These are phyloP conservation scores for Cladosporium colombiae DNA, from an alignment of 2,329 filamentous ascomycete species.

Conservation along the genomic window DNA sequence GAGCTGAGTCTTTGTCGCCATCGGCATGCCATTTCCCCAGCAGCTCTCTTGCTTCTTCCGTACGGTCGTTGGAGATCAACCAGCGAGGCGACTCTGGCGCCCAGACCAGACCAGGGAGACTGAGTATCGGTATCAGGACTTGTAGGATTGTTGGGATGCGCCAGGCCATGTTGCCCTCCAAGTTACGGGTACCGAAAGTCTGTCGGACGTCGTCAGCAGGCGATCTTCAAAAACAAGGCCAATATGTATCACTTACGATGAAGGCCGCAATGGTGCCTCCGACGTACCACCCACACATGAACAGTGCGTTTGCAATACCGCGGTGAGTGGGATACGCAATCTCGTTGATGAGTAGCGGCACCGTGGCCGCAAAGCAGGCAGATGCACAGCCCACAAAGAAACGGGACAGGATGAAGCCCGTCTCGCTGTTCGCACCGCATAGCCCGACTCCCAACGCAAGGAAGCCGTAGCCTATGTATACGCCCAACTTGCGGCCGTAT, in stretches of 20 bases:
- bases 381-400: conserved; percentile 41
- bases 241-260: background rate
- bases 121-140: conserved; percentile 53
- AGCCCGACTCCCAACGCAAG: conserved; percentile 35
- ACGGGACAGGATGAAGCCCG: conserved; percentile 41
- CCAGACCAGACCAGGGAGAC: conserved; percentile 55
- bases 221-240: background rate
- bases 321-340: conserved; percentile 47
- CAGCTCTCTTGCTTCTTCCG: conserved; percentile 59
- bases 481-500: conserved; percentile 38
- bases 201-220: background rate
- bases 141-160: conserved; percentile 50
- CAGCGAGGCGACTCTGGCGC: conserved; percentile 53
- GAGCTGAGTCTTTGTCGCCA: conserved; percentile 42
- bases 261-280: conserved; percentile 22
- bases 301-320: conserved; percentile 38
- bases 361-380: conserved; percentile 37
- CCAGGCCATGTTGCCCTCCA: conserved; percentile 48
- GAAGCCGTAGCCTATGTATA: conserved; percentile 39
- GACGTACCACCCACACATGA: conserved; percentile 40
- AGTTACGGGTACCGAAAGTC: conserved; percentile 48
- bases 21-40: conserved; percentile 51
- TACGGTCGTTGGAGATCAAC: conserved; percentile 45
- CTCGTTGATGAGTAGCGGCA: conserved; percentile 47
- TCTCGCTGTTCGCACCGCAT: conserved; percentile 26